phyloP scores from a whole-genome alignment of 768 basidiomycete species.

The Mycena haematopus region DNA sequence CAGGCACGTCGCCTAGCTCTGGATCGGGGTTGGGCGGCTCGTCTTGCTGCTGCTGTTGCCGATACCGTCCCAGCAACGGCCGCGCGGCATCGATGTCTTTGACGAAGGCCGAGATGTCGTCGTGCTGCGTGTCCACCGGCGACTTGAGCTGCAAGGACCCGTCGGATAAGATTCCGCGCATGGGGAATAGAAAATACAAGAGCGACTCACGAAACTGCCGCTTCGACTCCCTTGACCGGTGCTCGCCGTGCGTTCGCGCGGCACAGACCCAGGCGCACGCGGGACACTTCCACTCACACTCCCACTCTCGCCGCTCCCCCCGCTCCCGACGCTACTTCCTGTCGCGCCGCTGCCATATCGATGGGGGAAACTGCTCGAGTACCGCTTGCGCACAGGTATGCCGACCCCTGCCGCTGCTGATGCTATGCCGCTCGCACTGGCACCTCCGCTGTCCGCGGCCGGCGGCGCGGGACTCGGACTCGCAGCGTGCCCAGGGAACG shows the following conservation, averaged over 20 bases:
- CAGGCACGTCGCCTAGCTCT: background rate
- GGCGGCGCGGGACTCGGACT: constrained; percentile 26
- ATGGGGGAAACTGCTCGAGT: constrained; percentile 82
- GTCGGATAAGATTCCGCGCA: too few relatives aligned
- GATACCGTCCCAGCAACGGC: constrained; percentile 57
- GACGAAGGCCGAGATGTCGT: constrained; percentile 80
- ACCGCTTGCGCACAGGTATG: constrained; percentile 58
- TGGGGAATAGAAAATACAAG: background rate
- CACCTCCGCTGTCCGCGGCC: constrained; percentile 11
- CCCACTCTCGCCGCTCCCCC: constrained; percentile 33
- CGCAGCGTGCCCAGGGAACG: constrained; percentile 9
- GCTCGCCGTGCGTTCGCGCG: background rate
- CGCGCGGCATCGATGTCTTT: constrained; percentile 77
- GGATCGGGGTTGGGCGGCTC: constrained; percentile 14
- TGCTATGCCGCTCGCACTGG: background rate
- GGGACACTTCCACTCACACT: background rate
- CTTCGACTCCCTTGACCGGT: constrained; percentile 34
- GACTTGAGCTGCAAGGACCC: constrained; percentile 9
- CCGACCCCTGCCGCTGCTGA: background rate
- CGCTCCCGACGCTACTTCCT: constrained; percentile 43
- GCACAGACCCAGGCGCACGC: background rate
- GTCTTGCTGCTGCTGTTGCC: constrained; percentile 30
- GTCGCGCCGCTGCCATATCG: constrained; percentile 49
- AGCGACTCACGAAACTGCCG: constrained; percentile 24
- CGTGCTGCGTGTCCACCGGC: constrained; percentile 41